Evolutionary conservation across 2,329 filamentous ascomycete species (phyloP).

Genomic region (Acephala macrosclerotiorum): DNA sequence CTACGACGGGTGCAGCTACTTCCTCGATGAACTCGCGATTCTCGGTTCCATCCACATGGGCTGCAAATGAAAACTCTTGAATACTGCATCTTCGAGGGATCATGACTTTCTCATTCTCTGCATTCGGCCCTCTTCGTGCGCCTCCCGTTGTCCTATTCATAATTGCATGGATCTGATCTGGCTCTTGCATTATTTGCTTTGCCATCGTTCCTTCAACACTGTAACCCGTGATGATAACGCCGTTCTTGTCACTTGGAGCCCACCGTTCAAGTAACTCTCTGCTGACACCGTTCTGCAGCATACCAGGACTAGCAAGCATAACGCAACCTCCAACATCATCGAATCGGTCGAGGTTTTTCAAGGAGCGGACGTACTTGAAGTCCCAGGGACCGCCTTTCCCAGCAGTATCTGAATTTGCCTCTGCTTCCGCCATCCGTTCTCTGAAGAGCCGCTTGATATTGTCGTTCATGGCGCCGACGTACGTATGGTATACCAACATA

Average conservation of each 20-base stretch:
- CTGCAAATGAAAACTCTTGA: conserved; percentile 93
- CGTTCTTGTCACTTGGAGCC: conserved; percentile 96
- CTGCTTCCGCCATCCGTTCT: conserved; percentile 89
- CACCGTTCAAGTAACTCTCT: conserved; percentile 92
- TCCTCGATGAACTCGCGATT: conserved; percentile 98
- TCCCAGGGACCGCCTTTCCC: conserved; percentile 93
- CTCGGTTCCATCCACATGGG: conserved; percentile 94
- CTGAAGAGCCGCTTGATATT: conserved; percentile 97
- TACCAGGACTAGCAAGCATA: conserved; percentile 97
- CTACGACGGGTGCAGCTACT: conserved; percentile 88
- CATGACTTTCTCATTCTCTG: conserved; percentile 85
- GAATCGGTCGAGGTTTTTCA: conserved; percentile 93
- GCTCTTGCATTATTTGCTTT: conserved; percentile 92
- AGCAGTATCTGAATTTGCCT: conserved; percentile 76
- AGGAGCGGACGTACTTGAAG: conserved; percentile 89
- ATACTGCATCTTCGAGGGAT: conserved; percentile 93
- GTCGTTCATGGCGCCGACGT: conserved; percentile 98
- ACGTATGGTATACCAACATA: conserved; percentile 99
- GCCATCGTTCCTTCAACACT: conserved; percentile 99
- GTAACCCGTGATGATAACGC: conserved; percentile 98
- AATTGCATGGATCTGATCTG: conserved; percentile 91
- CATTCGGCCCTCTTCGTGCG: conserved; percentile 63
- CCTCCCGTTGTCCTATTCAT: conserved; percentile 78
- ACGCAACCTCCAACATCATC: conserved; percentile 96
- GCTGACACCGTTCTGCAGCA: conserved; percentile 96